Evolutionary conservation across 495 filamentous ascomycete species (phyloP).

Genomic region (Monascus purpureus): DNA sequence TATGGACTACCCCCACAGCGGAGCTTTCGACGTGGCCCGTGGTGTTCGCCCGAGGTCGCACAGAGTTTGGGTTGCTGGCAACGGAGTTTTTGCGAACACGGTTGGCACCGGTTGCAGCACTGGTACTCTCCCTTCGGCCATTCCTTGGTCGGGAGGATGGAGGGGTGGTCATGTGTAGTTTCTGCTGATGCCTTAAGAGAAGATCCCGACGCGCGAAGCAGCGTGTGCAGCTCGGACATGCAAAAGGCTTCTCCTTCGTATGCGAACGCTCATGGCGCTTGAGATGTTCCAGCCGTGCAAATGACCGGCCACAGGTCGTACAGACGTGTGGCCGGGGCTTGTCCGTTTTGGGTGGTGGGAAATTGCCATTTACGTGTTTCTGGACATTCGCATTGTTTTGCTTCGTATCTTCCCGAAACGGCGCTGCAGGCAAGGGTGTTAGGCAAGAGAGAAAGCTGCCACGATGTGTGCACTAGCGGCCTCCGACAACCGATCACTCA

Average conservation of each 20-base stretch:
- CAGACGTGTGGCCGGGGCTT: conserved; percentile 95
- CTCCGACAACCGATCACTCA: conserved; percentile 14
- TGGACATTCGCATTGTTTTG: conserved; percentile 21
- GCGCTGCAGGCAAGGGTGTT: conserved; percentile 3
- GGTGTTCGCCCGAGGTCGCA: conserved; percentile 89
- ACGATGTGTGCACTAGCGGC: too few species aligned
- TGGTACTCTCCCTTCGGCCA: conserved; percentile 67
- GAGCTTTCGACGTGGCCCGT: conserved; percentile 85
- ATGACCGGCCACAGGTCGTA: conserved; percentile 81
- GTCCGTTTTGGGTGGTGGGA: conserved; percentile 81
- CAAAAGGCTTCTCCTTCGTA: conserved; percentile 98
- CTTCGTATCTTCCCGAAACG: conserved; percentile 19
- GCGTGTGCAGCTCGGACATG: conserved; percentile 86
- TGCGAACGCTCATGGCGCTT: conserved; percentile 98
- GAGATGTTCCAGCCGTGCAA: conserved; percentile 89
- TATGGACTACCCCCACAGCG: conserved; percentile 52
- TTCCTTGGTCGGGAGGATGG: conserved; percentile 79
- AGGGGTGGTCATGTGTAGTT: conserved; percentile 92
- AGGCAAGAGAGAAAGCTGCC: neutral
- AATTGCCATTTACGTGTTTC: conserved; percentile 8
- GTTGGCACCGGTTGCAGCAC: conserved; percentile 50
- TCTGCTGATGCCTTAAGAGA: conserved; percentile 92
- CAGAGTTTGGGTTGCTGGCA: conserved; percentile 47
- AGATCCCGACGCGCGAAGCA: conserved; percentile 94
- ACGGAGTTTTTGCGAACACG: conserved; percentile 88